These are phyloP conservation scores for Cadophora sp. DNA, from an alignment of 2,329 filamentous ascomycete genomes.

Conservation along the genomic window DNA sequence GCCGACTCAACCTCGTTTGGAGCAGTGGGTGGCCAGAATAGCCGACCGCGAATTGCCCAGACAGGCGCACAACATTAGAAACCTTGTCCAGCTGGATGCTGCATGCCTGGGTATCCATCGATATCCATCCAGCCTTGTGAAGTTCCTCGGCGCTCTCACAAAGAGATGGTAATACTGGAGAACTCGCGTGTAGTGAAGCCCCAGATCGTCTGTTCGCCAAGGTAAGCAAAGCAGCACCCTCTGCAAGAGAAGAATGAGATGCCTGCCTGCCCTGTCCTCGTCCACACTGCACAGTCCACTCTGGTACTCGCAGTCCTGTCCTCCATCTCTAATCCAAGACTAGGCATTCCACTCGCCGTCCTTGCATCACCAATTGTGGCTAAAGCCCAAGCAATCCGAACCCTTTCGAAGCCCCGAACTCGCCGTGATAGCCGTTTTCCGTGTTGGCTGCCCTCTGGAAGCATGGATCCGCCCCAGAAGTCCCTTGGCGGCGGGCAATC, in stretches of 20 bases:
- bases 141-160: neutral
- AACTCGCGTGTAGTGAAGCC: neutral
- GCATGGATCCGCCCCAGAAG: slow-evolving; percentile 4
- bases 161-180: neutral
- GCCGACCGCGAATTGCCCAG: slow-evolving; percentile 1
- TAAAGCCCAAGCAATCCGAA: slow-evolving; percentile 14
- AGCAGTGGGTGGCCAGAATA: neutral
- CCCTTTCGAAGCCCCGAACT: slow-evolving; percentile 2
- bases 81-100: slow-evolving; percentile 14
- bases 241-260: no score
- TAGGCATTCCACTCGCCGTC: slow-evolving; percentile 7
- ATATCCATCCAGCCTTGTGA: slow-evolving; percentile 10
- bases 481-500: neutral
- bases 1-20: neutral
- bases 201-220: slow-evolving; percentile 3
- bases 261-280: no score
- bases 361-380: slow-evolving; percentile 19
- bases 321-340: neutral
- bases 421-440: slow-evolving; percentile 20
- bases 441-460: slow-evolving; percentile 16
- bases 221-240: no score
- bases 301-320: no score
- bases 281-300: neutral
- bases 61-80: neutral
- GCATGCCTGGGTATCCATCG: neutral